Percentiles rank a stretch among this genome's conserved stretches.
phyloP scores from a whole-genome alignment of 2,329 filamentous ascomycete species.

The Dothideomycetes sp. region DNA sequence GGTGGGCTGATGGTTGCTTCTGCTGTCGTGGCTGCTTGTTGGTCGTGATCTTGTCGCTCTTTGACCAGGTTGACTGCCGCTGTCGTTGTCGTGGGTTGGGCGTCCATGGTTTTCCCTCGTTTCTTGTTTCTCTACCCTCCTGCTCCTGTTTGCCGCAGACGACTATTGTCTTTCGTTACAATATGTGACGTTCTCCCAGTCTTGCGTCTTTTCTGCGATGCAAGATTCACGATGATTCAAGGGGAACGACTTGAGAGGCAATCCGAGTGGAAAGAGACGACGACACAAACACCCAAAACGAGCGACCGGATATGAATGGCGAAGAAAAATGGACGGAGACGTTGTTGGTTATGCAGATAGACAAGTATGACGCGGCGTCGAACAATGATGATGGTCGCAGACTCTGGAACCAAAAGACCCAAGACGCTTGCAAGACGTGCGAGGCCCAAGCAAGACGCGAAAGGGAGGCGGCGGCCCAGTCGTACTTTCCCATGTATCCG shows the following conservation, averaged over 20 bases:
- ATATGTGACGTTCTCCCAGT: neutral
- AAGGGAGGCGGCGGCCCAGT: too few relatives aligned
- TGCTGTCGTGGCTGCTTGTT: neutral
- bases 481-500: too few relatives aligned
- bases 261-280: neutral
- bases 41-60: neutral
- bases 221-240: neutral
- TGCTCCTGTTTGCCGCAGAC: neutral
- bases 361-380: neutral
- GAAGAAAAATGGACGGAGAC: neutral
- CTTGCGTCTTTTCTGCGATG: neutral
- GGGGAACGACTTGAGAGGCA: neutral
- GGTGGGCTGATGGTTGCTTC: neutral
- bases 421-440: too few relatives aligned
- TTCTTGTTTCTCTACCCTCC: too few relatives aligned
- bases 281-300: neutral
- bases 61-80: neutral
- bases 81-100: neutral
- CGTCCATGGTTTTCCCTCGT: slow-evolving; percentile 1
- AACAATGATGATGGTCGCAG: too few relatives aligned
- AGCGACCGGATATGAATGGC: neutral
- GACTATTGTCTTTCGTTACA: neutral
- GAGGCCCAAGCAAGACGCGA: too few relatives aligned
- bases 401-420: too few relatives aligned
- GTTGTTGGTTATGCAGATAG: too few relatives aligned